Evolutionary conservation across 2,329 filamentous ascomycete genomes (phyloP).

Genomic region (Fusarium phyllophilum): DNA sequence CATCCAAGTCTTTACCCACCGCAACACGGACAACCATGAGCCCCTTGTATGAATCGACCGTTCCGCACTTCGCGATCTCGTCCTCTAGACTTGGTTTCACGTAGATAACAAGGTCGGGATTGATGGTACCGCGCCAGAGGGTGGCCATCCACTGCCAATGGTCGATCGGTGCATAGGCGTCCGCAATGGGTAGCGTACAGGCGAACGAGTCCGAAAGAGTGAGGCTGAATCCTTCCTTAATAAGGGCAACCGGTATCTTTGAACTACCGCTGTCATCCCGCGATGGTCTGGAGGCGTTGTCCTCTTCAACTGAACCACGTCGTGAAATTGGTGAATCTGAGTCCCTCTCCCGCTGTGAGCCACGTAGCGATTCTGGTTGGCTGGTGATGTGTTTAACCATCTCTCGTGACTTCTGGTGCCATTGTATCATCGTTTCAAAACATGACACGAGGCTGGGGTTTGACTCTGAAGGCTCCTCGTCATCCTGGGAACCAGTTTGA

Average conservation of each 20-base stretch:
- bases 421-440: conserved; percentile 73
- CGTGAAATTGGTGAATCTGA: conserved; percentile 12
- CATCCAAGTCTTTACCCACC: conserved; percentile 62
- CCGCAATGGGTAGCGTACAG: conserved; percentile 76
- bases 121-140: conserved; percentile 87
- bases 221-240: conserved; percentile 83
- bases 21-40: conserved; percentile 65
- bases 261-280: conserved; percentile 20
- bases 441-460: conserved; percentile 67
- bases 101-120: conserved; percentile 82
- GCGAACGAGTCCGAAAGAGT: conserved; percentile 81
- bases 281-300: not conserved
- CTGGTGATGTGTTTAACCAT: conserved; percentile 66
- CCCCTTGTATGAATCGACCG: conserved; percentile 65
- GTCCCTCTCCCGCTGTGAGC: conserved; percentile 11
- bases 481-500: conserved; percentile 11
- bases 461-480: conserved; percentile 24
- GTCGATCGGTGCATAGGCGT: conserved; percentile 82
- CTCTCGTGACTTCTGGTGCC: conserved; percentile 79
- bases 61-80: conserved; percentile 51
- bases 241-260: conserved; percentile 74
- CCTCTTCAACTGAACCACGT: conserved; percentile 23
- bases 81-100: conserved; percentile 57
- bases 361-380: conserved; percentile 12
- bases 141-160: conserved; percentile 99